Percentiles rank a stretch among this genome's conserved stretches.
Conservation (phyloP, 257 asterid species). For the Nicotiana attenuata region DNA sequence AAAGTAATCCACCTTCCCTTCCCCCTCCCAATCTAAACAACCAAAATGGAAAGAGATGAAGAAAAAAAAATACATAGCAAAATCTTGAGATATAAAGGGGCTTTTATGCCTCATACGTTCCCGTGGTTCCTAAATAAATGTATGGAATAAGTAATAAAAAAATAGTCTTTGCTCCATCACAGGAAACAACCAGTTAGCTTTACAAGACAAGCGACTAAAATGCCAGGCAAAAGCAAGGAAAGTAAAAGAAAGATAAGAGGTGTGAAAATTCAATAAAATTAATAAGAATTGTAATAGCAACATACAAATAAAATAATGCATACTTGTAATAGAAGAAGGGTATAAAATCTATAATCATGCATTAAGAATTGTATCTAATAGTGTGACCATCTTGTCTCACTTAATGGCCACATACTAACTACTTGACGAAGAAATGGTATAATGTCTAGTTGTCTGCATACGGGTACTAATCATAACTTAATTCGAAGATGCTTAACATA, state of each 20-base stretch:
- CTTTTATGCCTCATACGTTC: background rate
- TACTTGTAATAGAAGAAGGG: background rate
- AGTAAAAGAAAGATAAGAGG: background rate
- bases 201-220: background rate
- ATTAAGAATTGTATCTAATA: background rate
- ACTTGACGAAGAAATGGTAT: background rate
- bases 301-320: background rate
- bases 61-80: background rate
- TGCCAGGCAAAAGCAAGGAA: background rate
- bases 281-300: background rate
- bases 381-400: background rate
- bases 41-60: background rate
- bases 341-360: background rate
- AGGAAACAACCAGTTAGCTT: background rate
- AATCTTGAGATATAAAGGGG: background rate
- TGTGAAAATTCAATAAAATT: background rate
- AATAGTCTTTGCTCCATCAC: background rate
- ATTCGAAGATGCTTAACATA: background rate
- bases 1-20: background rate
- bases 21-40: background rate
- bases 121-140: background rate
- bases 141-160: background rate
- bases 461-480: background rate
- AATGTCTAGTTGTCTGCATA: background rate
- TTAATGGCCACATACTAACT: background rate